Percentiles rank a stretch among this genome's conserved stretches.
These are phyloP conservation scores for Aspergillus amoenus DNA, from an alignment of 2,329 filamentous ascomycete species.

Conservation along the genomic window DNA sequence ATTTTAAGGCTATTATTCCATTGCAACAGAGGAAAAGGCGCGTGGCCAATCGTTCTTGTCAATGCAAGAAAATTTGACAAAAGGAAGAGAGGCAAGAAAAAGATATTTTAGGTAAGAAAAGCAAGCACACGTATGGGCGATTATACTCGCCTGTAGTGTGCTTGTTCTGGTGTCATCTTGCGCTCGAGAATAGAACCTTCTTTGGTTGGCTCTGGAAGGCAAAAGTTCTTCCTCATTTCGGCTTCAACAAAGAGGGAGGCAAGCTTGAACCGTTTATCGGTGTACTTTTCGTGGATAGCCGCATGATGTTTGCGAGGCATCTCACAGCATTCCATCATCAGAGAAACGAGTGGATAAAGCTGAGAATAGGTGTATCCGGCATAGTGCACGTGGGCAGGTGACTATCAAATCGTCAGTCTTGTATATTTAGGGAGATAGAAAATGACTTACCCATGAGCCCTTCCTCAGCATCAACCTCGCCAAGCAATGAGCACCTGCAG, in stretches of 20 bases:
- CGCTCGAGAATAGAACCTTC: constrained; percentile 16
- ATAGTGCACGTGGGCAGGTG: constrained; percentile 81
- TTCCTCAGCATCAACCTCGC: constrained; percentile 86
- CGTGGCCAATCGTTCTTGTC: neutral
- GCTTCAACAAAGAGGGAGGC: constrained; percentile 77
- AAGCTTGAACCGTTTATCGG: constrained; percentile 81
- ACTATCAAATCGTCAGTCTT: constrained; percentile 51
- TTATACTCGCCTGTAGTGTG: constrained; percentile 22
- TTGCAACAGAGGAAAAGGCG: constrained; percentile 12
- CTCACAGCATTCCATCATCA: constrained; percentile 86
- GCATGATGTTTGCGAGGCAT: constrained; percentile 76
- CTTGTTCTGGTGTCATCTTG: constrained; percentile 14
- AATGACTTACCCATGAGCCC: constrained; percentile 78
- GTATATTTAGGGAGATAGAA: neutral
- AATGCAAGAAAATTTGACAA: neutral
- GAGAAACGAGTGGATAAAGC: constrained; percentile 71
- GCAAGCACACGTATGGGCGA: constrained; percentile 4
- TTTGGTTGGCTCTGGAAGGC: constrained; percentile 41
- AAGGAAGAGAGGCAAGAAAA: constrained; percentile 13
- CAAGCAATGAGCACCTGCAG: constrained; percentile 89
- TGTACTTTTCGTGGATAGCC: constrained; percentile 90
- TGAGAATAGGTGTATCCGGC: constrained; percentile 90
- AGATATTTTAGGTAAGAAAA: constrained; percentile 8
- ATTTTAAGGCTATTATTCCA: neutral
- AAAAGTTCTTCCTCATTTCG: constrained; percentile 65